Percentiles rank a stretch among this genome's conserved stretches.
Evolutionary conservation across 2,329 filamentous ascomycete species (phyloP).

Genomic region (Mycosphaerella sp.): DNA sequence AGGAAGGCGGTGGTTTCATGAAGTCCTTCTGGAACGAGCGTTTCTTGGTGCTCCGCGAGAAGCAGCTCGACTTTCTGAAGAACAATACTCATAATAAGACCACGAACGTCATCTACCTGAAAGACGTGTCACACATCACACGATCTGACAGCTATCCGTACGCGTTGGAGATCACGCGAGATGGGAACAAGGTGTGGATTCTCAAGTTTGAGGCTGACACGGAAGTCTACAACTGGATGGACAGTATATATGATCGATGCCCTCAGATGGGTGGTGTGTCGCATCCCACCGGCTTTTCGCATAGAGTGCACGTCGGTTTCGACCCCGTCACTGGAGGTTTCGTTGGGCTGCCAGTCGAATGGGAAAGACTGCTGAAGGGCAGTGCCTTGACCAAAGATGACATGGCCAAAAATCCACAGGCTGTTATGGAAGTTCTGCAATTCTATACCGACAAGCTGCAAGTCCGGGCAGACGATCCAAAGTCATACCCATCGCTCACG

Average conservation of each 20-base stretch:
- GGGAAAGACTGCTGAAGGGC: constrained; percentile 92
- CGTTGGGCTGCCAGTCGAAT: constrained; percentile 87
- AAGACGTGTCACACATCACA: constrained; percentile 83
- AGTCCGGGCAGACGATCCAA: constrained; percentile 65
- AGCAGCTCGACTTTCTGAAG: constrained; percentile 91
- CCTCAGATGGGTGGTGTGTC: constrained; percentile 97
- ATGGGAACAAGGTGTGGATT: constrained; percentile 77
- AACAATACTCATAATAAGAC: constrained; percentile 74
- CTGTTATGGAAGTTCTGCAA: constrained; percentile 69
- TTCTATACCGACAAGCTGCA: constrained; percentile 76
- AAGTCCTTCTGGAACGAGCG: constrained; percentile 71
- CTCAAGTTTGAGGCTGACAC: constrained; percentile 94
- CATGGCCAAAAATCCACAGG: constrained; percentile 84
- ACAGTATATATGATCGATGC: constrained; percentile 93
- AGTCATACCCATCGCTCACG: constrained; percentile 60
- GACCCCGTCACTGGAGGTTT: constrained; percentile 94
- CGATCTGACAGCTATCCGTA: constrained; percentile 86
- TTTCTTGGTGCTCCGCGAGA: constrained; percentile 85
- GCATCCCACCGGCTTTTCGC: constrained; percentile 96
- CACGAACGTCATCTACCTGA: constrained; percentile 75
- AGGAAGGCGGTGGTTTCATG: constrained; percentile 66
- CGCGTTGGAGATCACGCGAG: constrained; percentile 90
- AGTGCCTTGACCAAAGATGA: constrained; percentile 98
- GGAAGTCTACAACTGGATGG: constrained; percentile 98
- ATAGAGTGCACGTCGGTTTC: constrained; percentile 95